Percentiles rank a stretch among this genome's conserved stretches.
These are phyloP conservation scores for Coemansia sp. DNA, from an alignment of 192 early-diverging fungal species.

Conservation along the genomic window DNA sequence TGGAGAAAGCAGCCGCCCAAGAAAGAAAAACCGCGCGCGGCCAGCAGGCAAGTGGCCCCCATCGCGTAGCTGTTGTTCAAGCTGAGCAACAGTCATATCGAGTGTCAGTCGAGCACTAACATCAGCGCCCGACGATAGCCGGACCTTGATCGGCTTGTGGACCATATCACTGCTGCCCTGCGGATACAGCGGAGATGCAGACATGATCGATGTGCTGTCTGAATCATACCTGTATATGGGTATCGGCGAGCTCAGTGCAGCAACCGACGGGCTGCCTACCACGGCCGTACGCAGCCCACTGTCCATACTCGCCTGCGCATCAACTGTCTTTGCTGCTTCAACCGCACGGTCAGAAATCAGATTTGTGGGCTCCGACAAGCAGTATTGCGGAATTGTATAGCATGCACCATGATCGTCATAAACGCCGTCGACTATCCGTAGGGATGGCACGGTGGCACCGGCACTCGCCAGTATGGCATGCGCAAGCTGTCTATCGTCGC, in stretches of 20 bases:
- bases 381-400: conserved; percentile 69
- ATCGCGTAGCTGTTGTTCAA: conserved; percentile 23
- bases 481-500: conserved; percentile 55
- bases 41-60: conserved; percentile 15
- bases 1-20: conserved; percentile 51
- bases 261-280: not conserved
- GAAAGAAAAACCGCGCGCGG: conserved; percentile 51
- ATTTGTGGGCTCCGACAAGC: conserved; percentile 62
- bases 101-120: conserved; percentile 13
- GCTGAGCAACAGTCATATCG: conserved; percentile 33
- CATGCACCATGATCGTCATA: conserved; percentile 76
- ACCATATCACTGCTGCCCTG: not conserved
- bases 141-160: conserved; percentile 5
- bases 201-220: not conserved
- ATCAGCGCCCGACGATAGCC: conserved; percentile 25
- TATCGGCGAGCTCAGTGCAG: not conserved
- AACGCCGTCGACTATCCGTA: conserved; percentile 69
- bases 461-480: conserved; percentile 67
- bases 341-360: conserved; percentile 16
- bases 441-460: conserved; percentile 69
- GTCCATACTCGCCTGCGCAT: conserved; percentile 14
- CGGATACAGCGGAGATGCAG: not conserved
- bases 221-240: conserved; percentile 4
- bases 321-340: not conserved
- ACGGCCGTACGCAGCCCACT: conserved; percentile 9